Percentiles rank a stretch among this genome's conserved stretches.
These are phyloP conservation scores for Alternaria consortialis DNA, from an alignment of 2,329 filamentous ascomycete species.

Conservation along the genomic window DNA sequence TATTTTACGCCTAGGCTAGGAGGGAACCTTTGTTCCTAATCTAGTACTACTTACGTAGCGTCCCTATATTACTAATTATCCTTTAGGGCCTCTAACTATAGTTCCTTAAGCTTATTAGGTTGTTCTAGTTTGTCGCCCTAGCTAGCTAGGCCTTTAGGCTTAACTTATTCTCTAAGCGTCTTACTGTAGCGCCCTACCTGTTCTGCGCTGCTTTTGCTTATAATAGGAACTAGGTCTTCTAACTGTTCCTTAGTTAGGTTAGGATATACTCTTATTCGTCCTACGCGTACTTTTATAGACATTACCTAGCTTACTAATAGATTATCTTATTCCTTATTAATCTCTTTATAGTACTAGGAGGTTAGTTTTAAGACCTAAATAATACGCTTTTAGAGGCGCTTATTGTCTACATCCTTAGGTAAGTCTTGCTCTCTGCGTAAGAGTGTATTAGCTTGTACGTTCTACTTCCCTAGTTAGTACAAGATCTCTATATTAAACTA, in stretches of 20 bases:
- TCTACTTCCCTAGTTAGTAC: too few relatives aligned
- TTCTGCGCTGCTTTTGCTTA: not conserved
- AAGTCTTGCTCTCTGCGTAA: too few relatives aligned
- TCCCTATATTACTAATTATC: not conserved
- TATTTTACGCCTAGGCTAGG: not conserved
- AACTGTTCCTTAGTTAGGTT: not conserved
- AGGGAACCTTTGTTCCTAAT: not conserved
- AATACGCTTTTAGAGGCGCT: not conserved
- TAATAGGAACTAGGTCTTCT: not conserved
- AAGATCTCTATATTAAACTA: too few relatives aligned
- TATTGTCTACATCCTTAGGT: too few relatives aligned
- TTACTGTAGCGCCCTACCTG: not conserved
- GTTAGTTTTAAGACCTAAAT: not conserved
- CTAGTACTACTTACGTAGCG: not conserved
- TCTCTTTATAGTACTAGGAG: not conserved
- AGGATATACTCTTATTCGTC: not conserved
- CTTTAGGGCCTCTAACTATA: not conserved
- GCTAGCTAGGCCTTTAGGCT: too few relatives aligned
- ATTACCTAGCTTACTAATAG: not conserved
- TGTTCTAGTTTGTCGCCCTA: too few relatives aligned
- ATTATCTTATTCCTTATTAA: not conserved
- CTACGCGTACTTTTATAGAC: not conserved
- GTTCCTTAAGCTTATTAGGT: not conserved
- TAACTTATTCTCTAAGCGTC: not conserved
- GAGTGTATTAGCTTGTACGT: too few relatives aligned